These are phyloP conservation scores for Globisporangium spiculum DNA, from an alignment of 352 stramenopile species.

Conservation along the genomic window DNA sequence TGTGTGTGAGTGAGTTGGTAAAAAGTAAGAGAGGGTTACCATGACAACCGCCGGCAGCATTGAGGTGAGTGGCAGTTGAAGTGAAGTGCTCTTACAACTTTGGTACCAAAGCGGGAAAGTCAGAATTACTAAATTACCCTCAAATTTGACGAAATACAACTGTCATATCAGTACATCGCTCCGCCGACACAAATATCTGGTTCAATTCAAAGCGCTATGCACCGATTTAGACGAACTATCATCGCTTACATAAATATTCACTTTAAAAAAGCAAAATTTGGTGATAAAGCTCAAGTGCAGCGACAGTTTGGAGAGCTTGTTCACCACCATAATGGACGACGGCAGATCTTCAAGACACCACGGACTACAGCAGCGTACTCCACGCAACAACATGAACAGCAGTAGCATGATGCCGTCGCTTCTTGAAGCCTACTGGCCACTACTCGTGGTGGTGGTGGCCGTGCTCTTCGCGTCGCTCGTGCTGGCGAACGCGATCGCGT, in stretches of 20 bases:
- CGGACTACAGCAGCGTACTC: not conserved
- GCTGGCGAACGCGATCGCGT: slow-evolving; percentile 63
- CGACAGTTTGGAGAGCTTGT: not conserved
- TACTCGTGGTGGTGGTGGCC: slow-evolving; percentile 21
- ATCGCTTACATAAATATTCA: not conserved
- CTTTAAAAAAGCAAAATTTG: not conserved
- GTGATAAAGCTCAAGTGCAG: not conserved
- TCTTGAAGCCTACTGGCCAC: slow-evolving; percentile 21
- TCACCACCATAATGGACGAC: not conserved
- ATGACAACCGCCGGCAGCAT: too few species aligned
- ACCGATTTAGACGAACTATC: not conserved
- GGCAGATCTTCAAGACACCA: not conserved
- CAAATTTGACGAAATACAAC: not conserved
- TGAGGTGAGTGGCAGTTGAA: not conserved
- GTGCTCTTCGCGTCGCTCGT: slow-evolving; percentile 52
- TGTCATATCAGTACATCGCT: not conserved
- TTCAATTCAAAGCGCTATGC: not conserved
- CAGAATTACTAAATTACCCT: slow-evolving; percentile 3
- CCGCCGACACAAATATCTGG: too few species aligned
- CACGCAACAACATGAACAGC: not conserved
- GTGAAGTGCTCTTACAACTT: not conserved
- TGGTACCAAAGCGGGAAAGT: not conserved
- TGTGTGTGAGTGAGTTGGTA: too few species aligned
- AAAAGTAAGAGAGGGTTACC: not conserved
- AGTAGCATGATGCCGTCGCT: slow-evolving; percentile 20